phyloP scores from a whole-genome alignment of 1,139 yeast genomes.

The Yamadazyma dendronema region DNA sequence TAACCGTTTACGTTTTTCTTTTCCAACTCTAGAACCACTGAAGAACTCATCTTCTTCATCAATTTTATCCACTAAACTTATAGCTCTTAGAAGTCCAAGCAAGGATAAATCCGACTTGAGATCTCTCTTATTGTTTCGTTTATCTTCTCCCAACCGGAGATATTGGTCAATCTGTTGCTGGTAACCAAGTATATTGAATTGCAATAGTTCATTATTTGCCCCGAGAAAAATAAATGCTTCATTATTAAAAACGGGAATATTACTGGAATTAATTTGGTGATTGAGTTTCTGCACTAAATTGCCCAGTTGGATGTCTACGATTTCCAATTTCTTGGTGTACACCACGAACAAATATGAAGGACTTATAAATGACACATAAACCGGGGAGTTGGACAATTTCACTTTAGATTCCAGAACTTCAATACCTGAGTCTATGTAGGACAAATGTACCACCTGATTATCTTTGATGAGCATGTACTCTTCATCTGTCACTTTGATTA shows the following conservation, averaged over 20 bases:
- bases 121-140: slow-evolving; percentile 21
- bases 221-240: slow-evolving; percentile 23
- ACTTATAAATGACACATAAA: slow-evolving; percentile 30
- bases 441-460: slow-evolving; percentile 17
- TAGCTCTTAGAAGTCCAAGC: slow-evolving; percentile 38
- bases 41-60: slow-evolving; percentile 26
- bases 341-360: slow-evolving; percentile 49
- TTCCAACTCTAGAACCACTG: slow-evolving; percentile 16
- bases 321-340: slow-evolving; percentile 40
- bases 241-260: slow-evolving; percentile 18
- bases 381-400: slow-evolving; percentile 32
- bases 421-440: slow-evolving; percentile 8
- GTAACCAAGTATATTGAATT: slow-evolving; percentile 30
- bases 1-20: slow-evolving; percentile 30
- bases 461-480: slow-evolving; percentile 28
- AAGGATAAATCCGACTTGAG: slow-evolving; percentile 30
- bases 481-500: slow-evolving; percentile 17
- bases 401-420: slow-evolving; percentile 21
- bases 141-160: slow-evolving; percentile 18
- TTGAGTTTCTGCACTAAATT: slow-evolving; percentile 38
- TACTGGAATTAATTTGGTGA: slow-evolving; percentile 31
- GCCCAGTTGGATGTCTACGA: slow-evolving; percentile 46
- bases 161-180: slow-evolving; percentile 44
- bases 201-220: slow-evolving; percentile 28
- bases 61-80: slow-evolving; percentile 28